Conservation (phyloP, 148 eudicot genomes). For the Gaultheria prostrata region DNA sequence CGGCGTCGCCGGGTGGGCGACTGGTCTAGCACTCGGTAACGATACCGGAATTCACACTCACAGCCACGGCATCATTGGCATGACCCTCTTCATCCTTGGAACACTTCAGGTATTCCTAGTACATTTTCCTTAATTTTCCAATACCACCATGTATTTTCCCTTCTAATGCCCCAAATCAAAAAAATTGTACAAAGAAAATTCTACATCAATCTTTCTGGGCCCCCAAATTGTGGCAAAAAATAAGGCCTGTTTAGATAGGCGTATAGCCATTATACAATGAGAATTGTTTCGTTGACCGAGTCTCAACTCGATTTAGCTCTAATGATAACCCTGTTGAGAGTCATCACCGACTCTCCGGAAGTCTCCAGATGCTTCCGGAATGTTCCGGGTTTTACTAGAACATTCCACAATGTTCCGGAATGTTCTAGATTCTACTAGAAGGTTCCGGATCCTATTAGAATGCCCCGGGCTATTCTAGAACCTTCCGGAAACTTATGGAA, state of each 20-base stretch:
- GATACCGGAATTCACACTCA: conserved; percentile 27
- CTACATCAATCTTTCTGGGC: neutral
- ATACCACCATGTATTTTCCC: neutral
- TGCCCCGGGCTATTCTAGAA: too few species aligned
- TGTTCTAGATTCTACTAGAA: too few species aligned
- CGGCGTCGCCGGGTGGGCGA: conserved; percentile 59
- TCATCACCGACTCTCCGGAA: too few species aligned
- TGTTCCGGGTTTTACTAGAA: too few species aligned
- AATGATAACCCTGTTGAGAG: too few species aligned
- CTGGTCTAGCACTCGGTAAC: conserved; percentile 50
- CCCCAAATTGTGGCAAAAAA: neutral
- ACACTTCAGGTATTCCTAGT: conserved; percentile 39
- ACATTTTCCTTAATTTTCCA: neutral
- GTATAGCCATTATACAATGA: neutral
- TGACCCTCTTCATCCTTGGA: conserved; percentile 44
- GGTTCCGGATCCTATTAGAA: too few species aligned
- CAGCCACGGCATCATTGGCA: conserved; percentile 47
- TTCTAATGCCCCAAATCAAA: neutral
- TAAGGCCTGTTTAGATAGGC: neutral
- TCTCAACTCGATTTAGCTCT: neutral
- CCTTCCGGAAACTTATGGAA: too few species aligned
- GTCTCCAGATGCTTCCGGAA: too few species aligned
- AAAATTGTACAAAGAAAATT: too few species aligned
- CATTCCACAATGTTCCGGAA: too few species aligned
- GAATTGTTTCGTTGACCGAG: too few species aligned